Percentiles rank a stretch among this genome's conserved stretches.
Evolutionary conservation across 2,329 filamentous ascomycete genomes (phyloP).

Genomic region (Aspergillus clavatus): DNA sequence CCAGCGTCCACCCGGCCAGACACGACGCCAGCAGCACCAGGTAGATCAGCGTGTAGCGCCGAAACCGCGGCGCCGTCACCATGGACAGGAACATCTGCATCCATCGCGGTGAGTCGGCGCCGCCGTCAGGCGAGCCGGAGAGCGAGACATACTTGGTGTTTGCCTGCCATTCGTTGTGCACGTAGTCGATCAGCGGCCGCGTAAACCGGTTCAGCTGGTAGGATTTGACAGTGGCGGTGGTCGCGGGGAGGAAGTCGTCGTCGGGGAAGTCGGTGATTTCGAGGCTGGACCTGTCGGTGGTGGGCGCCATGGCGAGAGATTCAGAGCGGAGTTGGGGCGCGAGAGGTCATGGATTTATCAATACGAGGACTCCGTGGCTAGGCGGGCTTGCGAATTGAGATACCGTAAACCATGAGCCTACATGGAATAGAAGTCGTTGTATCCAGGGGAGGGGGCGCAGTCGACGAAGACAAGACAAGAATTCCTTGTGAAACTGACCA

Average conservation of each 20-base stretch:
- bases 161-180: conserved; percentile 38
- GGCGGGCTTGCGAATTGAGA: too few relatives aligned
- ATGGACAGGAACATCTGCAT: conserved; percentile 28
- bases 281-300: conserved; percentile 23
- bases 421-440: background rate
- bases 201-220: conserved; percentile 13
- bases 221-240: conserved; percentile 10
- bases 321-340: background rate
- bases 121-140: conserved; percentile 13
- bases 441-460: background rate
- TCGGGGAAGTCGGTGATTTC: conserved; percentile 31
- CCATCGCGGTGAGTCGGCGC: conserved; percentile 18
- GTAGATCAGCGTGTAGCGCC: conserved; percentile 37
- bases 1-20: conserved; percentile 30
- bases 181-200: conserved; percentile 35
- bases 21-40: conserved; percentile 28
- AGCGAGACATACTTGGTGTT: conserved; percentile 20
- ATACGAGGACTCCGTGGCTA: background rate
- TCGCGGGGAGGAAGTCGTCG: conserved; percentile 13
- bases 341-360: background rate
- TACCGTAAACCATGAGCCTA: background rate
- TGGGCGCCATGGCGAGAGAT: background rate
- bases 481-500: too few relatives aligned
- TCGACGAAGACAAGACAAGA: too few relatives aligned
- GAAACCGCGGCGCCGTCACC: conserved; percentile 38